phyloP scores from a whole-genome alignment of 148 eudicot genomes.

The Cornus florida region DNA sequence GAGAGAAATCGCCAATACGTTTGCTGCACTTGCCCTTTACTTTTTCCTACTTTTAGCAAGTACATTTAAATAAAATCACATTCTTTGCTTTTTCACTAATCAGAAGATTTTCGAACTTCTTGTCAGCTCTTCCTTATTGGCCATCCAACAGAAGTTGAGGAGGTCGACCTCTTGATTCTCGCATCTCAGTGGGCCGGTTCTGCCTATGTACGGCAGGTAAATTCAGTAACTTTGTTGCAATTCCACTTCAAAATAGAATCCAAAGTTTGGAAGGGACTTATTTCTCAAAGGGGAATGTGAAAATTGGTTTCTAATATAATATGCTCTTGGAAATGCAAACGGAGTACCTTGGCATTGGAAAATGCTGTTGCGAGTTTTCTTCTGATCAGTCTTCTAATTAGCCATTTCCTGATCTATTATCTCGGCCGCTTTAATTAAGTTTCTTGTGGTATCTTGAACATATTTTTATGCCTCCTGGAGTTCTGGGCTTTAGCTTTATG shows the following conservation, averaged over 20 bases:
- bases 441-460: background rate
- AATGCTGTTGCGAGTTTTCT: background rate
- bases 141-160: slow-evolving; percentile 51
- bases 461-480: background rate
- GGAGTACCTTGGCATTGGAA: background rate
- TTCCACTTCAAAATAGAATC: background rate
- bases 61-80: background rate
- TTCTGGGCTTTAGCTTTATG: background rate
- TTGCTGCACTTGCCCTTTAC: background rate
- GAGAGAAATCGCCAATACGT: background rate
- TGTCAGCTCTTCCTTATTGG: slow-evolving; percentile 47
- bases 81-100: background rate
- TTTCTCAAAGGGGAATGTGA: background rate
- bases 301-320: background rate
- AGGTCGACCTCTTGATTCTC: slow-evolving; percentile 61
- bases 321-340: background rate
- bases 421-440: background rate
- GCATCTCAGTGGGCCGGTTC: slow-evolving; percentile 70
- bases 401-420: slow-evolving; percentile 3
- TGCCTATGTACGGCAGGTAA: slow-evolving; percentile 61
- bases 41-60: background rate
- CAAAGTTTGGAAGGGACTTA: background rate
- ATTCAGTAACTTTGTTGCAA: slow-evolving; percentile 1
- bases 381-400: background rate
- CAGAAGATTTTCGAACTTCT: background rate